phyloP scores from a whole-genome alignment of 2,329 filamentous ascomycete genomes.

The Phyllosticta capitalensis region DNA sequence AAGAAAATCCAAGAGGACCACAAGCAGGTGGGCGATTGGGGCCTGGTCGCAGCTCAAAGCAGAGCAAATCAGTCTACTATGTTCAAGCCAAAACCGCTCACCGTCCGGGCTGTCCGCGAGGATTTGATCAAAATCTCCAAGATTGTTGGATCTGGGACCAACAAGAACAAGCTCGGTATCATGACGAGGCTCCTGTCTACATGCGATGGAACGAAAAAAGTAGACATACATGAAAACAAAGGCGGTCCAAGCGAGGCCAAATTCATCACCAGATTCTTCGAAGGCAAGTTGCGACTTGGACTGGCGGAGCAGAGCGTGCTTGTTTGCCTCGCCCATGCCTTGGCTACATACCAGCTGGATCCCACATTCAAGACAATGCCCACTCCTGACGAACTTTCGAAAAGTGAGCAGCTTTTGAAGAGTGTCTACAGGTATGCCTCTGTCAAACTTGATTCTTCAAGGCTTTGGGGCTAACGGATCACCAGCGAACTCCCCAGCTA shows the following conservation, averaged over 20 bases:
- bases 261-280: conserved; percentile 82
- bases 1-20: conserved; percentile 91
- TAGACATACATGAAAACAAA: conserved; percentile 87
- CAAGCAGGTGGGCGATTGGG: conserved; percentile 91
- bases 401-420: conserved; percentile 80
- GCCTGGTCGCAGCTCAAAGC: conserved; percentile 90
- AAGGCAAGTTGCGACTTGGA: conserved; percentile 86
- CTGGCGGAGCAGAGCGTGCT: conserved; percentile 88
- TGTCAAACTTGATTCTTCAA: conserved; percentile 20
- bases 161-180: conserved; percentile 79
- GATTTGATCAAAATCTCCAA: conserved; percentile 84
- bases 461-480: conserved; percentile 23
- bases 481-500: conserved; percentile 84
- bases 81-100: conserved; percentile 93
- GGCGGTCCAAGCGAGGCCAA: conserved; percentile 93
- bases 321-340: conserved; percentile 78
- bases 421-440: conserved; percentile 61
- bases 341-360: conserved; percentile 74
- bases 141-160: conserved; percentile 74
- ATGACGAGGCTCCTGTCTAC: conserved; percentile 97
- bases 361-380: conserved; percentile 57
- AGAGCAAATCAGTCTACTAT: conserved; percentile 92
- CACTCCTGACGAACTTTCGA: conserved; percentile 65
- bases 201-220: conserved; percentile 68
- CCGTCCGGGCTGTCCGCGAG: conserved; percentile 76